Percentiles rank a stretch among this genome's conserved stretches.
phyloP scores from a whole-genome alignment of 1,284 basidiomycete genomes.

The Peniophora sp. region DNA sequence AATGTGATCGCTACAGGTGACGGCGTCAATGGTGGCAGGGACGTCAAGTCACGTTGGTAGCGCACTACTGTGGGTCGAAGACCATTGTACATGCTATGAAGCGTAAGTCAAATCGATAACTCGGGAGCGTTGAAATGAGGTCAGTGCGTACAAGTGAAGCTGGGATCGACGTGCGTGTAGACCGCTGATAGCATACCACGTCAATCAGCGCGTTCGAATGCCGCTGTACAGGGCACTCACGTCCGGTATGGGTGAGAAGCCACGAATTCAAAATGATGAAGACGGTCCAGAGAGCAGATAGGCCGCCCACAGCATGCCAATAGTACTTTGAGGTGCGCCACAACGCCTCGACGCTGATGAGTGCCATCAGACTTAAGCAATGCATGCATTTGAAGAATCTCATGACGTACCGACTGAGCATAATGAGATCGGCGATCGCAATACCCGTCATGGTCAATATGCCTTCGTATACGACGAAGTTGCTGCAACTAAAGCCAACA shows the following conservation, averaged over 20 bases:
- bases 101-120: too few species aligned
- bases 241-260: slow-evolving; percentile 34
- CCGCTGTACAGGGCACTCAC: too few species aligned
- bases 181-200: background rate
- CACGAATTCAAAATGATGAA: slow-evolving; percentile 39
- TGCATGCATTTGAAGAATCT: too few species aligned
- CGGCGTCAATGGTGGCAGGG: background rate
- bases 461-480: slow-evolving; percentile 30
- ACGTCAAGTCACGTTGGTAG: background rate
- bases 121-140: too few species aligned
- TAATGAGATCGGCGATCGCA: slow-evolving; percentile 42
- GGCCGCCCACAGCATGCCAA: too few species aligned
- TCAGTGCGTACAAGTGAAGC: too few species aligned
- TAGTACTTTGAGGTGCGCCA: too few species aligned
- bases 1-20: slow-evolving; percentile 11
- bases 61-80: slow-evolving; percentile 17
- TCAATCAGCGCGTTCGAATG: too few species aligned
- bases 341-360: too few species aligned
- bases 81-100: slow-evolving; percentile 46
- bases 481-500: background rate
- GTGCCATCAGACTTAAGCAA: too few species aligned
- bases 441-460: slow-evolving; percentile 41
- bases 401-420: slow-evolving; percentile 25
- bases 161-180: background rate
- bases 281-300: slow-evolving; percentile 22